phyloP scores from a whole-genome alignment of 139 green algal species.

The Asterochloris erici region DNA sequence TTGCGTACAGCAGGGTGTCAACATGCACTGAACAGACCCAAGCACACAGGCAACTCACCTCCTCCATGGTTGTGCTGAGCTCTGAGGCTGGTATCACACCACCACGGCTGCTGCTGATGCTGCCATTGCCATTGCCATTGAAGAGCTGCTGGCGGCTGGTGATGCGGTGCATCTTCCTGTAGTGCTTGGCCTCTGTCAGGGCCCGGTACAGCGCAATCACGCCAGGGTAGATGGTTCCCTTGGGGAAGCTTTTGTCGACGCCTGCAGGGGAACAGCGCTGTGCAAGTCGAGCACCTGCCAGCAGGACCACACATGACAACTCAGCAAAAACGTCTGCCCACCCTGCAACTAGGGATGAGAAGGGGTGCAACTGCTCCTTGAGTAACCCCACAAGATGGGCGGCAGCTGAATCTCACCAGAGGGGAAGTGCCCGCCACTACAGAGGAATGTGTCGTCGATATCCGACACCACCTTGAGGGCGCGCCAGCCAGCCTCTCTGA shows the following conservation, averaged over 20 bases:
- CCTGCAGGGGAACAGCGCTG: background rate
- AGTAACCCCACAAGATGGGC: too few species aligned
- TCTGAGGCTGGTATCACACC: too few species aligned
- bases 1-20: too few species aligned
- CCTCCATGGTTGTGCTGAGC: too few species aligned
- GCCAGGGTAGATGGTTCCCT: constrained; percentile 47
- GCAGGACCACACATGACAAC: too few species aligned
- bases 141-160: background rate
- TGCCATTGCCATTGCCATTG: too few species aligned
- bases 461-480: constrained; percentile 53
- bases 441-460: constrained; percentile 58
- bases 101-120: too few species aligned
- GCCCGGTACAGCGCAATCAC: constrained; percentile 40
- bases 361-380: too few species aligned
- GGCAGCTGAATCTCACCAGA: background rate
- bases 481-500: constrained; percentile 13
- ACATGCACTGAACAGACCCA: too few species aligned
- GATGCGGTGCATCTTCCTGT: constrained; percentile 16
- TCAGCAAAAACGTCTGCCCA: too few species aligned
- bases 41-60: too few species aligned
- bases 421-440: constrained; percentile 43
- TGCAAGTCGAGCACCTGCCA: background rate
- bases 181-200: constrained; percentile 16
- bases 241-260: constrained; percentile 17
- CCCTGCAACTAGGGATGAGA: too few species aligned